These are phyloP conservation scores for Microsporum audouinii DNA, from an alignment of 2,329 filamentous ascomycete species.

Conservation along the genomic window DNA sequence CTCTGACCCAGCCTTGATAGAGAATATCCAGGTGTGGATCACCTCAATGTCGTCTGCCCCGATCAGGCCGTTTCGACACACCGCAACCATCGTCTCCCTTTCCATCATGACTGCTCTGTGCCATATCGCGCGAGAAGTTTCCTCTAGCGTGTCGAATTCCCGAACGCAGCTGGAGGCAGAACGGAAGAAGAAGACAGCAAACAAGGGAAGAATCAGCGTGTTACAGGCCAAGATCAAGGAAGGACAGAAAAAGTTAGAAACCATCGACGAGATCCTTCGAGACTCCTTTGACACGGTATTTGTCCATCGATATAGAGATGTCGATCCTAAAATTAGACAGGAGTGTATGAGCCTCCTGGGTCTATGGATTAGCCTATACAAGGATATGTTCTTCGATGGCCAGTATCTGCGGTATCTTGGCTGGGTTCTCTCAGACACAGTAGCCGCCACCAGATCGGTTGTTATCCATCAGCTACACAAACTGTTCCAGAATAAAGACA, in stretches of 20 bases:
- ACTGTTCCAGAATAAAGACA: constrained; percentile 69
- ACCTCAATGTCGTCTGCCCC: constrained; percentile 80
- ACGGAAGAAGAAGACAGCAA: constrained; percentile 57
- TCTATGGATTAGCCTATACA: constrained; percentile 74
- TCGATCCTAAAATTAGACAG: constrained; percentile 76
- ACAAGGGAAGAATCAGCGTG: constrained; percentile 64
- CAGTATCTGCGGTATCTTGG: constrained; percentile 85
- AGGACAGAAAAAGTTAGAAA: constrained; percentile 56
- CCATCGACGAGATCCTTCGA: constrained; percentile 59
- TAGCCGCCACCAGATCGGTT: constrained; percentile 64
- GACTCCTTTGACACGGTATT: constrained; percentile 90
- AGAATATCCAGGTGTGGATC: constrained; percentile 84
- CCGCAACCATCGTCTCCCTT: constrained; percentile 73
- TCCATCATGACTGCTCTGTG: constrained; percentile 70
- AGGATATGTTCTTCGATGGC: constrained; percentile 81
- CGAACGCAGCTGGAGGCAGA: constrained; percentile 71
- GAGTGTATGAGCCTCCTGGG: constrained; percentile 82
- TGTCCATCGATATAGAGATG: constrained; percentile 87
- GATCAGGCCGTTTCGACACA: constrained; percentile 85
- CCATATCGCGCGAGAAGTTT: constrained; percentile 57
- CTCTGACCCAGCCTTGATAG: constrained; percentile 61
- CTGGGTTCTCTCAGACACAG: constrained; percentile 83
- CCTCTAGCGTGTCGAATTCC: constrained; percentile 60
- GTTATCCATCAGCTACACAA: constrained; percentile 71
- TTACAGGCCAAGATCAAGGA: constrained; percentile 62